Percentiles rank a stretch among this genome's conserved stretches.
Conservation (phyloP, 306 rosid genomes). For the Rosa multiflora region DNA sequence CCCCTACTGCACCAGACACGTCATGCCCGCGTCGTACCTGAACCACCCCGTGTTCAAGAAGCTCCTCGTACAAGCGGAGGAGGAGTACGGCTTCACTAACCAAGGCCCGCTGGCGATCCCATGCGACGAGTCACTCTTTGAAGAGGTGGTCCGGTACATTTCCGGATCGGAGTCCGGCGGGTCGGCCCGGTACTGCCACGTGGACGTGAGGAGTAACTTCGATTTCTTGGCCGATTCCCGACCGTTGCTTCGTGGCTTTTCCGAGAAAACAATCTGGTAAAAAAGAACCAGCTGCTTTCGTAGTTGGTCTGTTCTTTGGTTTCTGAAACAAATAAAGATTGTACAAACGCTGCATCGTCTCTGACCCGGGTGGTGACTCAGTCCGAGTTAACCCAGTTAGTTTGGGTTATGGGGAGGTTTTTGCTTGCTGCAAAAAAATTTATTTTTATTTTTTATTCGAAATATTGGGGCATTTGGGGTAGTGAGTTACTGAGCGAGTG, state of each 20-base stretch:
- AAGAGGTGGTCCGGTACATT: conserved; percentile 58
- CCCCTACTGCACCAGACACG: conserved; percentile 46
- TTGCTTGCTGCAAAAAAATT: neutral
- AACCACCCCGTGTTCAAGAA: conserved; percentile 91
- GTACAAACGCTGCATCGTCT: conserved; percentile 20
- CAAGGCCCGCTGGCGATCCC: conserved; percentile 78
- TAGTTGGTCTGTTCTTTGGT: neutral
- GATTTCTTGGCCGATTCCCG: conserved; percentile 83
- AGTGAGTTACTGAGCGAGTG: conserved; percentile 2
- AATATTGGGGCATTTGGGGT: neutral
- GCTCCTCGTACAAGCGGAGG: conserved; percentile 69
- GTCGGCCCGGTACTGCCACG: conserved; percentile 62
- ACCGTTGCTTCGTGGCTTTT: conserved; percentile 63
- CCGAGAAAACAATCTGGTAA: conserved; percentile 63
- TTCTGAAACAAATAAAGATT: neutral
- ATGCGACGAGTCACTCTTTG: conserved; percentile 72
- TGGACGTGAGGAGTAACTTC: conserved; percentile 36
- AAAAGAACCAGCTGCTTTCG: neutral
- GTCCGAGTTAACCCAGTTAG: conserved; percentile 28
- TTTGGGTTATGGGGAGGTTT: conserved; percentile 4
- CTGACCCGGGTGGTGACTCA: conserved; percentile 38
- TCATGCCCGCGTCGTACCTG: conserved; percentile 73
- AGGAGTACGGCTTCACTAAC: conserved; percentile 75
- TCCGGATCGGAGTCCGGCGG: conserved; percentile 49
- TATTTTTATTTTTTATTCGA: neutral